Conservation (phyloP, 768 basidiomycete species). For the Collybia sordida region DNA sequence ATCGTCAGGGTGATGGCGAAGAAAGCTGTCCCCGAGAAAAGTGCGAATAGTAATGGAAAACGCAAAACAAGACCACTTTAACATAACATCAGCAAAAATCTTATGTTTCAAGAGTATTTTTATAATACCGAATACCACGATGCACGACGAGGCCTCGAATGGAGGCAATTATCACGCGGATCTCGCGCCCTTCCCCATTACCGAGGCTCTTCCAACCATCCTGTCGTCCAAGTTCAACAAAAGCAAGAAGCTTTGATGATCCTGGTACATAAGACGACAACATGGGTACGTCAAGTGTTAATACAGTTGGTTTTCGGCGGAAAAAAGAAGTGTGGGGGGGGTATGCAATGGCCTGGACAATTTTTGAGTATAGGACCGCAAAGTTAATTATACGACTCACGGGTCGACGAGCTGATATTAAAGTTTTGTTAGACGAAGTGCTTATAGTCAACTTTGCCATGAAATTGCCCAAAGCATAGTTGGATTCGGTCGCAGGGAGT, state of each 20-base stretch:
- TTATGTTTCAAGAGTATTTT: background rate
- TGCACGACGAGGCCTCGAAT: constrained; percentile 63
- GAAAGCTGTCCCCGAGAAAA: constrained; percentile 46
- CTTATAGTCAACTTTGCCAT: constrained; percentile 69
- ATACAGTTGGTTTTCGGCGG: constrained; percentile 36
- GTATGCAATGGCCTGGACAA: constrained; percentile 55
- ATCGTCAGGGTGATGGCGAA: constrained; percentile 44
- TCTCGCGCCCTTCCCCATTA: constrained; percentile 67
- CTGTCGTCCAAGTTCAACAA: constrained; percentile 68
- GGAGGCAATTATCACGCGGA: constrained; percentile 63
- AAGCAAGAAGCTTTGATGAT: constrained; percentile 50
- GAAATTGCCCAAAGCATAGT: constrained; percentile 80
- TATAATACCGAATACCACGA: constrained; percentile 65
- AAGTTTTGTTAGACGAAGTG: constrained; percentile 61
- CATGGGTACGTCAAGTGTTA: constrained; percentile 55
- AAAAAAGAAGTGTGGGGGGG: constrained; percentile 42
- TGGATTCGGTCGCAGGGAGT: constrained; percentile 66
- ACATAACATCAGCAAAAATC: constrained; percentile 1
- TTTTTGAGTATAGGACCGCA: background rate
- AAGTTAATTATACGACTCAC: constrained; percentile 39
- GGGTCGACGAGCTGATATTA: constrained; percentile 59
- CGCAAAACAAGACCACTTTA: constrained; percentile 66
- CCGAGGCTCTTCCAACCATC: constrained; percentile 76
- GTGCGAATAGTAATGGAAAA: constrained; percentile 59
- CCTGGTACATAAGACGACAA: constrained; percentile 52